Percentiles rank a stretch among this genome's conserved stretches.
Conservation (phyloP, 768 basidiomycete genomes). For the Lentinus brumalis region DNA sequence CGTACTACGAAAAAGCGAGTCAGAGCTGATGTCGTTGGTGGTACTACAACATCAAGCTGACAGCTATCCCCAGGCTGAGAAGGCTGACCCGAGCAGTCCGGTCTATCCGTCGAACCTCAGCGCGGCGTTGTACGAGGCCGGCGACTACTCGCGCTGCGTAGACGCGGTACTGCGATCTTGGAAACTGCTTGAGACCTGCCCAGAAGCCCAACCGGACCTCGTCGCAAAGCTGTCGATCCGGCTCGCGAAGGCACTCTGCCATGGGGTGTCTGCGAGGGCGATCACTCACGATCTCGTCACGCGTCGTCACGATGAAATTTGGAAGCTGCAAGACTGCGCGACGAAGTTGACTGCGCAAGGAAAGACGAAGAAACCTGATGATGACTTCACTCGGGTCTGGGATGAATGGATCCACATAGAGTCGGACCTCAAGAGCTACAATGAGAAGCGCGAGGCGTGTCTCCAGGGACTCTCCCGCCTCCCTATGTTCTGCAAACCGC, state of each 20-base stretch:
- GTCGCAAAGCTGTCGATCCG: slow-evolving; percentile 11
- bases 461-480: background rate
- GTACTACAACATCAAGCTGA: too few relatives aligned
- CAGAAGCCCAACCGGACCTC: too few relatives aligned
- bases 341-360: background rate
- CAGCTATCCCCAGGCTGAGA: background rate
- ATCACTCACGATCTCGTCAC: background rate
- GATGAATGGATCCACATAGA: slow-evolving; percentile 10
- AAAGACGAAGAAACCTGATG: background rate
- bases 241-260: slow-evolving; percentile 2
- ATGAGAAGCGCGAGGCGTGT: background rate
- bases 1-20: too few relatives aligned
- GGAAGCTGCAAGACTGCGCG: background rate
- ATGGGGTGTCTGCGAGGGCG: slow-evolving; percentile 2
- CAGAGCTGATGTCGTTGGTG: too few relatives aligned
- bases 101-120: slow-evolving; percentile 25
- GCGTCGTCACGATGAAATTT: background rate
- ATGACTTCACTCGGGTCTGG: slow-evolving; percentile 13
- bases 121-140: slow-evolving; percentile 21
- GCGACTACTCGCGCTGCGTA: slow-evolving; percentile 15
- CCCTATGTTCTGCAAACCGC: slow-evolving; percentile 8
- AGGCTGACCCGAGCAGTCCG: slow-evolving; percentile 1
- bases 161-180: slow-evolving; percentile 3
- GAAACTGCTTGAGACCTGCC: too few relatives aligned
- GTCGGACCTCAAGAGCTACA: background rate